phyloP scores from a whole-genome alignment of 140 eudicot genomes.

The Flaveria floridana region DNA sequence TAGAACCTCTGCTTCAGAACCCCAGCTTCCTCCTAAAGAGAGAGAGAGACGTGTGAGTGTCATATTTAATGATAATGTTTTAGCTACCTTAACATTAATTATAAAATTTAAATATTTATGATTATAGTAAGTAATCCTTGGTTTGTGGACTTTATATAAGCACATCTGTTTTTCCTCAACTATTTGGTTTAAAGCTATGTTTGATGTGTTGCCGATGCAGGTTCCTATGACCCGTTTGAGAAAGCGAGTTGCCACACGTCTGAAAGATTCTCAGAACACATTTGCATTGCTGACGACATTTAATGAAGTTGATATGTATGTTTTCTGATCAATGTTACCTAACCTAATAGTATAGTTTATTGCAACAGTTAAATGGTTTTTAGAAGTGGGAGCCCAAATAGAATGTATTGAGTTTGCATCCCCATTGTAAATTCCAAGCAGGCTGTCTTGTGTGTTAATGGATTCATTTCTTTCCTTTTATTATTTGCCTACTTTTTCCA shows the following conservation, averaged over 20 bases:
- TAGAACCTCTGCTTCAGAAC: constrained; percentile 63
- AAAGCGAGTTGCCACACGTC: constrained; percentile 90
- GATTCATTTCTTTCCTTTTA: not conserved
- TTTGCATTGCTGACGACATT: constrained; percentile 93
- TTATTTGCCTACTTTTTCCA: constrained; percentile 30
- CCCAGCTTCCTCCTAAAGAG: constrained; percentile 88
- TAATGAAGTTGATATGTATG: constrained; percentile 95
- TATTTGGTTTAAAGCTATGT: not conserved
- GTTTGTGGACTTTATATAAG: not conserved
- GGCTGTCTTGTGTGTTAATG: not conserved
- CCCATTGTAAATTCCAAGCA: not conserved
- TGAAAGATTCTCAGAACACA: constrained; percentile 96
- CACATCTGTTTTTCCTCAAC: constrained; percentile 10
- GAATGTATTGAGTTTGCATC: not conserved
- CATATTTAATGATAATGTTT: constrained; percentile 15
- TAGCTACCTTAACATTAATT: not conserved
- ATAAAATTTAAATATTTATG: too few relatives aligned
- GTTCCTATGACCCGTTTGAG: constrained; percentile 98
- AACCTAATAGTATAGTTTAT: not conserved
- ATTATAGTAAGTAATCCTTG: not conserved
- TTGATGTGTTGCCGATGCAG: constrained; percentile 34
- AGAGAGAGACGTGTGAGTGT: constrained; percentile 90
- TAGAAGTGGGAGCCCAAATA: not conserved
- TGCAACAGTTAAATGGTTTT: constrained; percentile 9
- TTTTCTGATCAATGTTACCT: constrained; percentile 3